Evolutionary conservation across 352 stramenopile genomes (phyloP).

Genomic region (Phytopythium boreale): DNA sequence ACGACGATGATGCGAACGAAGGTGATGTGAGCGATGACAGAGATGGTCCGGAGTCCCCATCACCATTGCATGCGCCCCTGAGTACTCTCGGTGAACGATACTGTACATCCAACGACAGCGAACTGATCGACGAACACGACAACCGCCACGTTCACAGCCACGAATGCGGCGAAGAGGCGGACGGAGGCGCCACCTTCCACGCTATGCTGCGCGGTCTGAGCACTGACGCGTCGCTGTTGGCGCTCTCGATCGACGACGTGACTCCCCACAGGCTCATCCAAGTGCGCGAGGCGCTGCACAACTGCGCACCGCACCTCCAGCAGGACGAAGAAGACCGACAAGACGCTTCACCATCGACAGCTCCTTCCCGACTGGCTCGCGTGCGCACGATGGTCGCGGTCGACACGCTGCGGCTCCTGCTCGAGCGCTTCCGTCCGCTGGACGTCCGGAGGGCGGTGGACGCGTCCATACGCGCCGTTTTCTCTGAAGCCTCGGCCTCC

Average conservation of each 20-base stretch:
- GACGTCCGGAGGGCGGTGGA: slow-evolving; percentile 26
- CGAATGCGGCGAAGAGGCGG: neutral
- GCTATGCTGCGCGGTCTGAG: slow-evolving; percentile 1
- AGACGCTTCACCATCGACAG: neutral
- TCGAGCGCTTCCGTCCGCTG: slow-evolving; percentile 23
- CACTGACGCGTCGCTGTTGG: slow-evolving; percentile 2
- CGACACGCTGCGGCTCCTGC: slow-evolving; percentile 37
- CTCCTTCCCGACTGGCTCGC: slow-evolving; percentile 11
- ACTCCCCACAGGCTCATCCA: neutral
- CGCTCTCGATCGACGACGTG: neutral
- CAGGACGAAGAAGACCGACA: slow-evolving; percentile 1
- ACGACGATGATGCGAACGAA: neutral
- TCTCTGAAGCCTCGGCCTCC: slow-evolving; percentile 16
- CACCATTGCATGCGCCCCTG: neutral
- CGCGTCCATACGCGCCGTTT: slow-evolving; percentile 16
- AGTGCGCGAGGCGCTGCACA: slow-evolving; percentile 4
- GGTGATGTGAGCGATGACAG: neutral
- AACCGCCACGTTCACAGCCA: neutral
- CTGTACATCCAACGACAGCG: neutral
- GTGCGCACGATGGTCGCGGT: slow-evolving; percentile 36
- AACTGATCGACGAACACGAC: neutral
- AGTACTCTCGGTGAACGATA: neutral
- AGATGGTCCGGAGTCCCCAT: neutral
- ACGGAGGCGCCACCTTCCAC: neutral
- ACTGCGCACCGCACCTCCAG: neutral